Conservation (phyloP, 73 alveolate genomes). For the Paramecium bursaria region DNA sequence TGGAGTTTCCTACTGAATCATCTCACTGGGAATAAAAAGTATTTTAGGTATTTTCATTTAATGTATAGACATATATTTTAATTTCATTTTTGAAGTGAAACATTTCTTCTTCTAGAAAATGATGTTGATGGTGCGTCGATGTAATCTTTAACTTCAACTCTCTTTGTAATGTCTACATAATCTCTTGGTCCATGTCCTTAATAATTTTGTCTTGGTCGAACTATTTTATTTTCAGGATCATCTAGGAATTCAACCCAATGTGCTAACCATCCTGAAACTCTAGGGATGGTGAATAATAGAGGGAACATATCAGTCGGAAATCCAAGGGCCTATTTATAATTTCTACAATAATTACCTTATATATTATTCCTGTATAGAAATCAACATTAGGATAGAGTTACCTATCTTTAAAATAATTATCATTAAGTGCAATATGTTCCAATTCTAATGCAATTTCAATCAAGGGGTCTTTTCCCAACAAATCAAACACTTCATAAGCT, state of each 20-base stretch:
- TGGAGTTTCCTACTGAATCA: too few relatives aligned
- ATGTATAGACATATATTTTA: too few relatives aligned
- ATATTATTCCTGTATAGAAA: conserved; percentile 91
- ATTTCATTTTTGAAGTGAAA: conserved; percentile 27
- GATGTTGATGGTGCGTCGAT: conserved; percentile 48
- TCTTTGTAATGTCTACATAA: conserved; percentile 76
- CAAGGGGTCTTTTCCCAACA: conserved; percentile 91
- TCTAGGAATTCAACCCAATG: conserved; percentile 90
- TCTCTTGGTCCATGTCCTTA: conserved; percentile 80
- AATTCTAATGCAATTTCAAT: conserved; percentile 91
- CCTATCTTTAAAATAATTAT: conserved; percentile 83
- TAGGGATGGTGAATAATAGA: conserved; percentile 86
- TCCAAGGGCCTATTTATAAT: conserved; percentile 78
- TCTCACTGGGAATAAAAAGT: too few relatives aligned
- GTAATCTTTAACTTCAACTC: conserved; percentile 63
- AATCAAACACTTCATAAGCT: conserved; percentile 86
- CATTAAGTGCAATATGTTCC: conserved; percentile 88
- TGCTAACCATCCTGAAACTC: conserved; percentile 94
- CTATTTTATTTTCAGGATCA: conserved; percentile 91
- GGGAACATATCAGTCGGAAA: conserved; percentile 94
- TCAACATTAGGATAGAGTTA: conserved; percentile 93
- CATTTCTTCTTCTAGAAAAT: conserved; percentile 33
- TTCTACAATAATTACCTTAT: conserved; percentile 64
- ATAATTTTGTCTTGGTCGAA: conserved; percentile 89
- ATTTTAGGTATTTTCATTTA: too few relatives aligned